Evolutionary conservation across 441 rosid genomes (phyloP).

Genomic region (Euphorbia neoarborescens): DNA sequence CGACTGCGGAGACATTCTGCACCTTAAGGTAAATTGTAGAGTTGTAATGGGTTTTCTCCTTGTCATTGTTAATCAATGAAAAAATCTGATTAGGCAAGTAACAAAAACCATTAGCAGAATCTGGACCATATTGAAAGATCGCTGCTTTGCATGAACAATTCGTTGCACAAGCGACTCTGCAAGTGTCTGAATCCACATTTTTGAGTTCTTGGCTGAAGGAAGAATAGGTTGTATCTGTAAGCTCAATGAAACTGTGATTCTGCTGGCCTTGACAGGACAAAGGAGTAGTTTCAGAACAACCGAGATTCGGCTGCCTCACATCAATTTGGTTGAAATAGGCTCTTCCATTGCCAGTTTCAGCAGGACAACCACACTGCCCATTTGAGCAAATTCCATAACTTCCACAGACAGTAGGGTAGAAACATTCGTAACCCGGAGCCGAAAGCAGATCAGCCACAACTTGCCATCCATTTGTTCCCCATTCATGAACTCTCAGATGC

Average conservation of each 20-base stretch:
- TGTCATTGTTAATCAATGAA: conserved; percentile 9
- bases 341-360: not conserved
- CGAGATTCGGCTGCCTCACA: not conserved
- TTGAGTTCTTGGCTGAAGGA: not conserved
- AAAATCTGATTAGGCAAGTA: conserved; percentile 14
- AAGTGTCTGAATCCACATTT: conserved; percentile 6
- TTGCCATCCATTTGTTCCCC: conserved; percentile 1
- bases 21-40: conserved; percentile 11
- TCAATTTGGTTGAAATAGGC: conserved; percentile 7
- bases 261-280: not conserved
- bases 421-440: conserved; percentile 6
- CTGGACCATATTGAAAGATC: conserved; percentile 6
- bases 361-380: conserved; percentile 14
- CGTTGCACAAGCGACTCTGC: conserved; percentile 5
- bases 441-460: conserved; percentile 9
- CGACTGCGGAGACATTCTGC: not conserved
- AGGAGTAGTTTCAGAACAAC: conserved; percentile 13
- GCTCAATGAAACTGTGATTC: conserved; percentile 6
- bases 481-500: conserved; percentile 16
- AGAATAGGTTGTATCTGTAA: conserved; percentile 2
- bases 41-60: not conserved
- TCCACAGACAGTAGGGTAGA: conserved; percentile 18
- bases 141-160: conserved; percentile 19
- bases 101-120: conserved; percentile 6
- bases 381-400: conserved; percentile 13